Evolutionary conservation across 345 rosid genomes (phyloP).

Genomic region (Citrus hindsii): DNA sequence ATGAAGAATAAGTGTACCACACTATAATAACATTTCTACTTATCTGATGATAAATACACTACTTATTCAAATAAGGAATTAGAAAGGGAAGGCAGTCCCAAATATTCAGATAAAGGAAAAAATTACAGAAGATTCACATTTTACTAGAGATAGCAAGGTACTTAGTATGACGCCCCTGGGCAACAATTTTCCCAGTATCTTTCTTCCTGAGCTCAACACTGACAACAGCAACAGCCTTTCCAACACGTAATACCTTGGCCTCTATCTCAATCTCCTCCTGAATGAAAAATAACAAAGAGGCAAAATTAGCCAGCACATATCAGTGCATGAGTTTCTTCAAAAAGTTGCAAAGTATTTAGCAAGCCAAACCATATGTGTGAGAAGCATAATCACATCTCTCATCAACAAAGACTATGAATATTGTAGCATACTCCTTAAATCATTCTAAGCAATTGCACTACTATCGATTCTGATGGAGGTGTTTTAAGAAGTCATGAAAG

Average conservation of each 20-base stretch:
- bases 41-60: neutral
- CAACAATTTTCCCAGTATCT: constrained; percentile 66
- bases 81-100: neutral
- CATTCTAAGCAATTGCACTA: neutral
- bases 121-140: constrained; percentile 31
- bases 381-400: neutral
- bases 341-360: neutral
- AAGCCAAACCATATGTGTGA: neutral
- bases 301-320: neutral
- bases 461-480: neutral
- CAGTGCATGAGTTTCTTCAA: neutral
- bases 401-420: neutral
- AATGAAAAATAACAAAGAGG: constrained; percentile 3
- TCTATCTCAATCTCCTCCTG: constrained; percentile 80
- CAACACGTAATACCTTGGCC: constrained; percentile 59
- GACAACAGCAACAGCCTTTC: constrained; percentile 72
- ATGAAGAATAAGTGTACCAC: neutral
- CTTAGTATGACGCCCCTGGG: constrained; percentile 95
- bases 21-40: neutral
- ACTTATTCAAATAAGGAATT: neutral
- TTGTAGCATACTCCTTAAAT: neutral
- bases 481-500: neutral
- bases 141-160: constrained; percentile 53
- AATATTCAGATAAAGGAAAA: neutral
- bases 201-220: constrained; percentile 85